Conservation (phyloP, 2,329 filamentous ascomycete genomes). For the Aspergillus neoniger region DNA sequence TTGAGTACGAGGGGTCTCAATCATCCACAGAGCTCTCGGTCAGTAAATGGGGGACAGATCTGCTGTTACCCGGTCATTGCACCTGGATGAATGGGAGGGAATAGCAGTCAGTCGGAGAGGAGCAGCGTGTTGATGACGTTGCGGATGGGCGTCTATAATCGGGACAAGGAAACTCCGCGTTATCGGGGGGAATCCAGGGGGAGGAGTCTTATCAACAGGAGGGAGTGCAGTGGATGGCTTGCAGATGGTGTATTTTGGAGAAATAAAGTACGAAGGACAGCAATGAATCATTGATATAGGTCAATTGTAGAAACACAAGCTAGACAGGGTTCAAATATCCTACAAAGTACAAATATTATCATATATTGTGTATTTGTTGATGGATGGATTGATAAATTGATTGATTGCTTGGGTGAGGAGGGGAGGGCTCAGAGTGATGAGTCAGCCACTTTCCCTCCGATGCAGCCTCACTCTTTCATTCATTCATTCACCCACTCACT, state of each 20-base stretch:
- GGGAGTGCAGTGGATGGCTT: not conserved
- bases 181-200: constrained; percentile 1
- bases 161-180: constrained; percentile 15
- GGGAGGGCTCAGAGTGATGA: not conserved
- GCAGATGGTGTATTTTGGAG: no score
- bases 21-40: not conserved
- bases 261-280: not conserved
- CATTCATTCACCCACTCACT: not conserved
- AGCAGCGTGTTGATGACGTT: constrained; percentile 13
- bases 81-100: not conserved
- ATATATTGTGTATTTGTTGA: no score
- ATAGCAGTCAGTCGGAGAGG: not conserved
- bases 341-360: no score
- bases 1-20: not conserved
- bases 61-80: constrained; percentile 3
- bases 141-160: not conserved
- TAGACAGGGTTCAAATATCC: no score
- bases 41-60: not conserved
- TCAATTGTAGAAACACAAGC: no score
- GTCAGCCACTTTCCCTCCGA: not conserved
- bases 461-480: not conserved
- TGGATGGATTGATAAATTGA: no score
- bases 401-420: not conserved
- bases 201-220: not conserved
- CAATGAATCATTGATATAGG: no score